Percentiles rank a stretch among this genome's conserved stretches.
These are phyloP conservation scores for Phanerochaete carnosa DNA, from an alignment of 768 basidiomycete species.

Conservation along the genomic window DNA sequence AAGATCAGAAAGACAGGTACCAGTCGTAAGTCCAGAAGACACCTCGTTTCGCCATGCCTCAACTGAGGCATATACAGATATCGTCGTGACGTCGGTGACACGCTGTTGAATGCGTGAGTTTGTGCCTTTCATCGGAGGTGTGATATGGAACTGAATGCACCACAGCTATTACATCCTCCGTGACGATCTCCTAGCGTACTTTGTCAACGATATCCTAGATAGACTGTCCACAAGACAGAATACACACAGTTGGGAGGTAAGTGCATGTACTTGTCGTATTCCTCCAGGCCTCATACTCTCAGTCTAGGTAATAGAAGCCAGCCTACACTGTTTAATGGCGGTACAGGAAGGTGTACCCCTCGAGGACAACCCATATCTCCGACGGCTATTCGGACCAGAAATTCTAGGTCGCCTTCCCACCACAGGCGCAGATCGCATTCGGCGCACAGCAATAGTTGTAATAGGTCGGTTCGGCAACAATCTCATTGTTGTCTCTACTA, in stretches of 20 bases:
- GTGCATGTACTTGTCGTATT: constrained; percentile 3
- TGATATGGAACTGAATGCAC: constrained; percentile 11
- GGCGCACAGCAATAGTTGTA: constrained; percentile 70
- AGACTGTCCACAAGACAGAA: constrained; percentile 45
- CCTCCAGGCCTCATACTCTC: neutral
- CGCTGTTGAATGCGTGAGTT: constrained; percentile 81
- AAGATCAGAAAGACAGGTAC: constrained; percentile 79
- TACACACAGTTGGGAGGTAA: constrained; percentile 72
- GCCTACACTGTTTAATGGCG: constrained; percentile 80
- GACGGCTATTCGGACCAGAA: constrained; percentile 66
- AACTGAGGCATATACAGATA: constrained; percentile 45
- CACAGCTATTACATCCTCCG: constrained; percentile 81
- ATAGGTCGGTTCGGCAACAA: constrained; percentile 51
- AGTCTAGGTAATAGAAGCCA: constrained; percentile 77
- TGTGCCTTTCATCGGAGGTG: neutral
- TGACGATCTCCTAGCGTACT: constrained; percentile 74
- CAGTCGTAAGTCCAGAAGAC: constrained; percentile 52
- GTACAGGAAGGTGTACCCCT: constrained; percentile 83
- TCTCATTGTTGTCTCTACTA: neutral
- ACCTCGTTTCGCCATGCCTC: neutral
- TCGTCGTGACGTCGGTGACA: constrained; percentile 83
- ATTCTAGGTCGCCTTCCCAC: constrained; percentile 69
- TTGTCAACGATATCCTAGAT: constrained; percentile 58
- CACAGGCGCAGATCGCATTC: constrained; percentile 58
- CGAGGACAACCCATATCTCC: constrained; percentile 50